phyloP scores from a whole-genome alignment of 768 basidiomycete genomes.

The Suillus subalutaceus region DNA sequence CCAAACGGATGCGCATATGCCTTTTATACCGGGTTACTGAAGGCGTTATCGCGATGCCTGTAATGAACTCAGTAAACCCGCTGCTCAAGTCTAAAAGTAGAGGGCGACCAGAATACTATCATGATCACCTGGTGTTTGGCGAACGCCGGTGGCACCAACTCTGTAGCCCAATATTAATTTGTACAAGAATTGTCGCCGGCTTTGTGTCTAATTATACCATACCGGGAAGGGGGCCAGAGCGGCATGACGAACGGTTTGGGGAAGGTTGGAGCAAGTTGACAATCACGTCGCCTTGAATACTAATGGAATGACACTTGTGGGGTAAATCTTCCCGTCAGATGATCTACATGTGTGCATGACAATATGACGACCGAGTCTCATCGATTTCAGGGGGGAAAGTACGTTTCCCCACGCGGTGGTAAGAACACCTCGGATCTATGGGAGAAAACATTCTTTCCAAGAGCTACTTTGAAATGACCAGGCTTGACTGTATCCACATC shows the following conservation, averaged over 20 bases:
- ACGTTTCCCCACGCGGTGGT: neutral
- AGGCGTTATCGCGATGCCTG: neutral
- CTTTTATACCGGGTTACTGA: conserved; percentile 6
- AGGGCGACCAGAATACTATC: conserved; percentile 1
- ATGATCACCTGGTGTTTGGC: neutral
- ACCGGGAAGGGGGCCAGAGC: neutral
- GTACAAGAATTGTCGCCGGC: neutral
- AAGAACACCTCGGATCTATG: neutral
- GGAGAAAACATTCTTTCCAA: neutral
- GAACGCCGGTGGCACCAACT: neutral
- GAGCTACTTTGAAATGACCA: neutral
- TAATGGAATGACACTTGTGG: neutral
- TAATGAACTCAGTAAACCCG: conserved; percentile 6
- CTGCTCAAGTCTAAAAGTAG: neutral
- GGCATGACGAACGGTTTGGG: neutral
- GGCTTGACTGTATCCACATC: neutral
- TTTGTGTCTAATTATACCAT: neutral
- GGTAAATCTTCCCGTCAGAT: neutral
- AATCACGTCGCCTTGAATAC: neutral
- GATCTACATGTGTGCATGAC: neutral
- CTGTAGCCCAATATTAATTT: neutral
- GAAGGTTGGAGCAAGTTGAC: neutral
- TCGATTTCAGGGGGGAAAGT: neutral
- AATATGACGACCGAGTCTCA: neutral
- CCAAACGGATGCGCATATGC: neutral